Conservation (phyloP, 2,329 filamentous ascomycete genomes). For the Fusarium tanahbumbuense region DNA sequence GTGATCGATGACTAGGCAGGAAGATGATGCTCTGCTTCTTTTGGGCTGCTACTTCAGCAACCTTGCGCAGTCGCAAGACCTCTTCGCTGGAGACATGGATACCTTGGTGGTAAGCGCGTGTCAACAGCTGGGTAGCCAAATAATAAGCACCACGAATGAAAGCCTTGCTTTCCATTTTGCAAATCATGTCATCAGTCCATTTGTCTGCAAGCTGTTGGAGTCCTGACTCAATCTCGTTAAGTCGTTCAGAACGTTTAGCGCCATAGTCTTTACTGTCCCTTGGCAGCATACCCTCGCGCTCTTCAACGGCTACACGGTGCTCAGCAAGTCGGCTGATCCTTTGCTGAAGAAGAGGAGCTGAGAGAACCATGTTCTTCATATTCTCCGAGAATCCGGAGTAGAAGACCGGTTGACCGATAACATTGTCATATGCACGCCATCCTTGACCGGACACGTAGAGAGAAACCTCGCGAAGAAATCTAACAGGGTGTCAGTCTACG, state of each 20-base stretch:
- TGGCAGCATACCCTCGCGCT: conserved; percentile 75
- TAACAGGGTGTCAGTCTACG: conserved; percentile 47
- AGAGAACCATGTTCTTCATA: conserved; percentile 83
- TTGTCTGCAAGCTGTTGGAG: conserved; percentile 85
- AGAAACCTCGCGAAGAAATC: conserved; percentile 93
- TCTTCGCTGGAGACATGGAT: conserved; percentile 98
- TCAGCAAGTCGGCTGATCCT: conserved; percentile 83
- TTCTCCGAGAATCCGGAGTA: conserved; percentile 92
- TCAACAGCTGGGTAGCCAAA: conserved; percentile 85
- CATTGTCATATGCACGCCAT: conserved; percentile 93
- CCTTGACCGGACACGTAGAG: conserved; percentile 92
- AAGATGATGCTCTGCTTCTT: conserved; percentile 98
- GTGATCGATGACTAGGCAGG: conserved; percentile 91
- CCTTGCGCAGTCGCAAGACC: conserved; percentile 81
- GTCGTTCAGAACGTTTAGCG: conserved; percentile 64
- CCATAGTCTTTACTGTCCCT: conserved; percentile 65
- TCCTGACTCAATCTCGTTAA: conserved; percentile 75
- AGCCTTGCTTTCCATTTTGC: conserved; percentile 95
- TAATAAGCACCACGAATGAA: conserved; percentile 97
- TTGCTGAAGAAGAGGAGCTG: conserved; percentile 76
- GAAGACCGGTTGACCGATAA: conserved; percentile 92
- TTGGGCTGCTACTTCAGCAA: conserved; percentile 83
- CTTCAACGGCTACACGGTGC: conserved; percentile 79
- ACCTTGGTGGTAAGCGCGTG: conserved; percentile 93
- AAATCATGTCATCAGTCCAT: conserved; percentile 96